Conservation (phyloP, 2,329 filamentous ascomycete genomes). For the Biscogniauxia marginata region DNA sequence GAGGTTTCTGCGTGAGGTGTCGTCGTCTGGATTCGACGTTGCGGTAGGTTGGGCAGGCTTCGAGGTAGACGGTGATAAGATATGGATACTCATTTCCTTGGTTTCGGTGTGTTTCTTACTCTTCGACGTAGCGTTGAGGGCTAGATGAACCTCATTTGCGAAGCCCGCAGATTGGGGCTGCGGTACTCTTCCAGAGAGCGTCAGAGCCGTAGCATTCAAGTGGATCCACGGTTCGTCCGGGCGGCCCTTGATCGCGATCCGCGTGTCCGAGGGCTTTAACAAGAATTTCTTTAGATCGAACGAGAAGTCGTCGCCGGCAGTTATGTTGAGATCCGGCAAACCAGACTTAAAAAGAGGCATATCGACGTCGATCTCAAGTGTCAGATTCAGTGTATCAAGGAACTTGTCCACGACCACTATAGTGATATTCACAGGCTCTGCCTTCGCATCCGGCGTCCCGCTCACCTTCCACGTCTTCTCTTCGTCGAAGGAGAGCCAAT, state of each 20-base stretch:
- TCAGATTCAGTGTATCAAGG: conserved; percentile 57
- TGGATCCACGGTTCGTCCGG: conserved; percentile 31
- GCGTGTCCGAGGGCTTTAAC: conserved; percentile 23
- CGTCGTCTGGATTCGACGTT: conserved; percentile 9
- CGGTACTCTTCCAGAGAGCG: conserved; percentile 29
- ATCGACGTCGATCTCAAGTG: conserved; percentile 38
- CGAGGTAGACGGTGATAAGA: conserved; percentile 11
- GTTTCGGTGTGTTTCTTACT: conserved; percentile 22
- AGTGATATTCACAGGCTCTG: conserved; percentile 60
- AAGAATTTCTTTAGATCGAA: conserved; percentile 33
- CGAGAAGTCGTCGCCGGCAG: conserved; percentile 27
- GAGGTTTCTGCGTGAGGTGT: conserved; percentile 20
- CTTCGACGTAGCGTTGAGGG: conserved; percentile 26
- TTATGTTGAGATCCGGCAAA: conserved; percentile 29
- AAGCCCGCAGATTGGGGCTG: conserved; percentile 6
- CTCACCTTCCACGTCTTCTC: conserved; percentile 57
- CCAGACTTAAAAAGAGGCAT: conserved; percentile 27
- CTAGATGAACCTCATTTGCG: conserved; percentile 12
- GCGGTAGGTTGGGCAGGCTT: conserved; percentile 3
- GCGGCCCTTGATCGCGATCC: conserved; percentile 23
- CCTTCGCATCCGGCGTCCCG: conserved; percentile 62
- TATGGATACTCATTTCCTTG: conserved; percentile 23
- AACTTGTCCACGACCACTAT: conserved; percentile 60
- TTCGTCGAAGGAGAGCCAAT: conserved; percentile 68
- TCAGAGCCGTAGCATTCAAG: conserved; percentile 26